phyloP scores from a whole-genome alignment of 2,329 filamentous ascomycete species.

The Fusarium penzigii region DNA sequence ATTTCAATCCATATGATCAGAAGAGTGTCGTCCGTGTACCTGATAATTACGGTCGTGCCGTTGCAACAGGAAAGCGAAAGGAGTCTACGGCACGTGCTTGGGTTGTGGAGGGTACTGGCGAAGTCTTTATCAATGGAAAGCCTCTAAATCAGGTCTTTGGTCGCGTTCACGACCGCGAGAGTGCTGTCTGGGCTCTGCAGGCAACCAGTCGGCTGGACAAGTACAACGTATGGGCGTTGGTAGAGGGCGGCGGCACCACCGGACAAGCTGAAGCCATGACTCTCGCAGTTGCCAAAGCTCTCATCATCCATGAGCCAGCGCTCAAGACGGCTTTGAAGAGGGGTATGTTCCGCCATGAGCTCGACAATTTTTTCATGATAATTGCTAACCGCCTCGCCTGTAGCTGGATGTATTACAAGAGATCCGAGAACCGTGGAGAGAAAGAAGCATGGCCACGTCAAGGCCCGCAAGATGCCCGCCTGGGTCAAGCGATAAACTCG shows the following conservation, averaged over 20 bases:
- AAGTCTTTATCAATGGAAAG: constrained; percentile 88
- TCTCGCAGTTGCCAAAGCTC: constrained; percentile 81
- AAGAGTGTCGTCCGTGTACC: constrained; percentile 63
- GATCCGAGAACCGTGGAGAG: constrained; percentile 92
- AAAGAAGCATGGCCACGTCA: constrained; percentile 95
- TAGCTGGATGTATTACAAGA: constrained; percentile 90
- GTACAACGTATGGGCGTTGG: constrained; percentile 92
- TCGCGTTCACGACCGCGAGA: constrained; percentile 90
- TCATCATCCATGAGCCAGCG: constrained; percentile 88
- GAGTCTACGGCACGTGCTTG: constrained; percentile 81
- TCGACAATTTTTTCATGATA: constrained; percentile 10
- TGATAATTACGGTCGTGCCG: constrained; percentile 75
- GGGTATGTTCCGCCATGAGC: constrained; percentile 62
- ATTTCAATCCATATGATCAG: constrained; percentile 70
- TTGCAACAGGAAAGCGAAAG: constrained; percentile 85
- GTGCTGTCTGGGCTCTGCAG: constrained; percentile 87
- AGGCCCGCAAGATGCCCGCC: constrained; percentile 95
- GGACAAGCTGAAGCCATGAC: constrained; percentile 96
- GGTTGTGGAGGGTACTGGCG: constrained; percentile 89
- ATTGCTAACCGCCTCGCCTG: constrained; percentile 44
- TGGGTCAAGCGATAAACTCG: constrained; percentile 81
- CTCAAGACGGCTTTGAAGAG: constrained; percentile 84
- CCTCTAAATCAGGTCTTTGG: constrained; percentile 80
- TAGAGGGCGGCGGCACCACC: constrained; percentile 84
- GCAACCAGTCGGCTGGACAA: constrained; percentile 83